Evolutionary conservation across 352 stramenopile genomes (phyloP).

Genomic region (Phytophthora chlamydospora): DNA sequence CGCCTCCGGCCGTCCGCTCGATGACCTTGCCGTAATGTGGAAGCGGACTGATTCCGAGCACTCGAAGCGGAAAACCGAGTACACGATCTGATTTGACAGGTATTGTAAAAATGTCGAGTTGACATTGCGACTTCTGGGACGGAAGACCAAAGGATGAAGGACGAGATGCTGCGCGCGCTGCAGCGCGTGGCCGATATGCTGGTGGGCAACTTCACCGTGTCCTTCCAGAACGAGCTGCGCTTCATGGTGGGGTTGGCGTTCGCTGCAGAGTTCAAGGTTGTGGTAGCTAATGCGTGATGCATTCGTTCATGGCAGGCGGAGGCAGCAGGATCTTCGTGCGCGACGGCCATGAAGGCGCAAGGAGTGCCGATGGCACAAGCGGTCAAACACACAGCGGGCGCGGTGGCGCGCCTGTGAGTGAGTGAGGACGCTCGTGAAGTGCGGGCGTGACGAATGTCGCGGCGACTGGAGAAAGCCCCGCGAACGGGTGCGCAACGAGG

Average conservation of each 20-base stretch:
- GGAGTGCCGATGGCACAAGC: conserved; percentile 77
- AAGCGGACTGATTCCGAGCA: no score
- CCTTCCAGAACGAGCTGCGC: conserved; percentile 86
- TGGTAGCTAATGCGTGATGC: conserved; percentile 2
- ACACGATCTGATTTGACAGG: no score
- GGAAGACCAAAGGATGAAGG: conserved; percentile 54
- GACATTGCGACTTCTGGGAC: not conserved
- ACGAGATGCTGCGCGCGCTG: conserved; percentile 58
- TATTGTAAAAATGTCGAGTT: no score
- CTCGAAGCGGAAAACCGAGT: no score
- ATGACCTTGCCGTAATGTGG: no score
- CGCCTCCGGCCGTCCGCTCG: no score
- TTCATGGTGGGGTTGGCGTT: conserved; percentile 66
- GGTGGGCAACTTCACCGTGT: conserved; percentile 82
- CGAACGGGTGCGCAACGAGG: conserved; percentile 6
- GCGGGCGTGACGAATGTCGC: conserved; percentile 5
- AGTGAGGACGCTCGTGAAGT: not conserved
- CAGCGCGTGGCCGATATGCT: conserved; percentile 75
- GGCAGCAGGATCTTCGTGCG: conserved; percentile 62
- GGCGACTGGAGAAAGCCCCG: conserved; percentile 14
- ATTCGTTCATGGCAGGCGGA: conserved; percentile 55
- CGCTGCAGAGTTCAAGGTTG: no score
- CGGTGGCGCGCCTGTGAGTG: conserved; percentile 60
- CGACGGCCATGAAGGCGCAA: conserved; percentile 66
- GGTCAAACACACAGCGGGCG: conserved; percentile 71